Conservation (phyloP, 2,329 filamentous ascomycete genomes). For the Arthroderma sp. region DNA sequence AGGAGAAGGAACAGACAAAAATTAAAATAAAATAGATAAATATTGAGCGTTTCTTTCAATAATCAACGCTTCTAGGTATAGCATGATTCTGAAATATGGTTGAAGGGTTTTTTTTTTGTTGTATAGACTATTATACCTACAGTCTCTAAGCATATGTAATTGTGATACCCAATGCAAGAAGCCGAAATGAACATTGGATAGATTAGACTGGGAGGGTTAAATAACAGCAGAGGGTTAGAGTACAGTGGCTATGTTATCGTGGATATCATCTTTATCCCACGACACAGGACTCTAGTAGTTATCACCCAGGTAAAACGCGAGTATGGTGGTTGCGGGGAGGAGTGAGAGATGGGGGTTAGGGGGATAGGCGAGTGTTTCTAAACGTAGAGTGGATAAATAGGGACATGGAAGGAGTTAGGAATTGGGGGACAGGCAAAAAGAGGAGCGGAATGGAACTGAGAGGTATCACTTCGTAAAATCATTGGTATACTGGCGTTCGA, state of each 20-base stretch:
- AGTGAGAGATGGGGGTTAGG: neutral
- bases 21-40: no score
- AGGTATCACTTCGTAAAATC: conserved; percentile 15
- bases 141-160: no score
- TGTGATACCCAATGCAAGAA: no score
- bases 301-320: neutral
- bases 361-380: neutral
- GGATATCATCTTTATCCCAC: neutral
- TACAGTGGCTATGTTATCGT: neutral
- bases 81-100: no score
- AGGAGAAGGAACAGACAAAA: no score
- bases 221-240: neutral
- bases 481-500: conserved; percentile 28
- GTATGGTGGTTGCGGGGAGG: neutral
- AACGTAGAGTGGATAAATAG: neutral
- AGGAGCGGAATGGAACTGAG: neutral
- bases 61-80: no score
- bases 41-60: no score
- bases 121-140: no score
- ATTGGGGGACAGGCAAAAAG: neutral
- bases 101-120: no score
- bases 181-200: neutral
- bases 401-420: neutral
- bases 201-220: neutral
- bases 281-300: neutral